Percentiles rank a stretch among this genome's conserved stretches.
These are phyloP conservation scores for Lactarius psammicola DNA, from an alignment of 768 basidiomycete genomes.

Conservation along the genomic window DNA sequence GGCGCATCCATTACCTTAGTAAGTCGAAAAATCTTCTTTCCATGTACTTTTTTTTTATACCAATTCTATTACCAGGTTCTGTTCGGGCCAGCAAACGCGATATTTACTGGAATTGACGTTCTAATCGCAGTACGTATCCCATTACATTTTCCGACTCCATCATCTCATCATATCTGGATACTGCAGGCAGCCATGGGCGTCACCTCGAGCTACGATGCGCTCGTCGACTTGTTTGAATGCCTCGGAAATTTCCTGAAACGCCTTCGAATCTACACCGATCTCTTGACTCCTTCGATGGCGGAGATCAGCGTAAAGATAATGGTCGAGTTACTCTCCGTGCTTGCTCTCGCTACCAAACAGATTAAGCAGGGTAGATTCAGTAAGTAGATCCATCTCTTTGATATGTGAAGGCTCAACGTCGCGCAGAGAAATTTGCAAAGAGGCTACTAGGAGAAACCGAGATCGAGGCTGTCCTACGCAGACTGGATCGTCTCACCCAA, in stretches of 20 bases:
- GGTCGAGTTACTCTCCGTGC: constrained; percentile 1
- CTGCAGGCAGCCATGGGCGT: not conserved
- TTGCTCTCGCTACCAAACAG: constrained; percentile 7
- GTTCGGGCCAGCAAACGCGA: not conserved
- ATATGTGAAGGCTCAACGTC: not conserved
- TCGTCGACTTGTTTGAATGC: constrained; percentile 1
- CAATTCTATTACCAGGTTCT: not conserved
- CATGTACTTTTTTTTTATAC: too few species aligned
- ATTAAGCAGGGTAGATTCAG: constrained; percentile 6
- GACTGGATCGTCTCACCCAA: not conserved
- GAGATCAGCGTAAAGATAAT: not conserved
- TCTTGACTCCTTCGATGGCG: not conserved
- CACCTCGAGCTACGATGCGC: constrained; percentile 5
- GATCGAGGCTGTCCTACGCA: not conserved
- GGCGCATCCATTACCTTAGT: not conserved
- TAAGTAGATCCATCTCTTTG: not conserved
- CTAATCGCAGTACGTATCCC: not conserved
- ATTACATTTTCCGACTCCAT: not conserved
- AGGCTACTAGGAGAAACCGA: not conserved
- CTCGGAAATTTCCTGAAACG: not conserved
- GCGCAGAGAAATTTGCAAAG: not conserved
- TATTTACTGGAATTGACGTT: not conserved
- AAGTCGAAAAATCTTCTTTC: not conserved
- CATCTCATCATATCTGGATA: not conserved
- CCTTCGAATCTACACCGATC: not conserved